Base-by-base conservation (phyloP, 352 stramenopile genomes). In the Pythium dissotocum region DNA sequence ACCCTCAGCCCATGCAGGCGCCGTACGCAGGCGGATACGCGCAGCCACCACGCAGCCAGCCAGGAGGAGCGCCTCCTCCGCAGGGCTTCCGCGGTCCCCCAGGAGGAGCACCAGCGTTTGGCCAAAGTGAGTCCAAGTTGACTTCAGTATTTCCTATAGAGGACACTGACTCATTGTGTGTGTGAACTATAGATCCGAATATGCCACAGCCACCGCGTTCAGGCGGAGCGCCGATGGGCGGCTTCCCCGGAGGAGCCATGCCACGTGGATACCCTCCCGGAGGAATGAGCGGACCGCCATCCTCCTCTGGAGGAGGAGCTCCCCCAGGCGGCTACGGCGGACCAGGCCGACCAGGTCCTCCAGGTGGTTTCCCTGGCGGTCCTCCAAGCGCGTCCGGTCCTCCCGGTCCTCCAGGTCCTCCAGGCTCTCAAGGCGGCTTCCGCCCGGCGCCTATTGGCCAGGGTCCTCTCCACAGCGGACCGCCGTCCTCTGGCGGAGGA, bases 401-500 rank as follows among this genome's bases (percentile, higher is more conserved):
- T 14, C 58, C 51, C 5, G 35, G 49, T 53, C 46, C 51, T 14
- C 58, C 38, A 26, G 42, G 55, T 38, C 61, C 61, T 9, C 70
- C 76, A 55, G 57, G 72, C 6, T 64, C 62, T 58, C 71, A 80
- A 26, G 71, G 48, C 6, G 26, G 57, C 16, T 63, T 32, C 36
- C 59, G 53, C 16, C 66, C 60, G 14, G 32, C 32, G 13, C 65
- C 59, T 24, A 60, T 60, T 40, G 54, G 36, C 10, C 60, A 67
- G 21, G 58, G 56, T 54, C 65, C 70, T 40, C 77, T 48, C 2
- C 52, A 24, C 18, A 49, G 26, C 16, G 67, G 67, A 10, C 74
- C 66, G n/a, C 83, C 75, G 7, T 78, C 78, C 9, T 74, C 76
- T n/a, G 73, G 72, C 24, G 71, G 71, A 21, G 56, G 72, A 33